These are phyloP conservation scores for Fusarium humuli DNA, from an alignment of 2,329 filamentous ascomycete species.

Conservation along the genomic window DNA sequence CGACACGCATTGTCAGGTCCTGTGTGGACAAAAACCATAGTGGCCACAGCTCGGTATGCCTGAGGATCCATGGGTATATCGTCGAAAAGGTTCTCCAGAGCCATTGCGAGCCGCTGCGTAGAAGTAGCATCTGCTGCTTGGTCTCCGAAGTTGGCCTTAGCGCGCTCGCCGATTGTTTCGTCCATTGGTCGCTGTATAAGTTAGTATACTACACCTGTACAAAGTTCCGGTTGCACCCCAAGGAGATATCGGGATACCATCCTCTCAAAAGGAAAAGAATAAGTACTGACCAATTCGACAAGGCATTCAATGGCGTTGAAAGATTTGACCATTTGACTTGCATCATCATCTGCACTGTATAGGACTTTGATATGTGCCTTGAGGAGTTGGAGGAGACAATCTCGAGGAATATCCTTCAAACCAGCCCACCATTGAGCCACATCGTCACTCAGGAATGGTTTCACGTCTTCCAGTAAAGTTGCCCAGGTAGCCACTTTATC, in stretches of 20 bases:
- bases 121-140: rapidly evolving
- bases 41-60: too few species aligned
- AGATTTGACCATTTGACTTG: too few species aligned
- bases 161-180: neutral
- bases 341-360: too few species aligned
- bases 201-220: too few species aligned
- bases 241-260: too few species aligned
- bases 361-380: neutral
- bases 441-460: neutral
- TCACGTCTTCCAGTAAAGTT: rapidly evolving
- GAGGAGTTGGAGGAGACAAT: neutral
- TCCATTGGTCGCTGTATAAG: neutral
- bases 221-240: too few species aligned
- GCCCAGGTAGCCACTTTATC: neutral
- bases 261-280: too few species aligned
- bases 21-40: too few species aligned
- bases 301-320: neutral
- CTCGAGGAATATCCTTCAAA: neutral
- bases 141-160: neutral
- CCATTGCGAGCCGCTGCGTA: neutral
- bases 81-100: slow-evolving; percentile 32
- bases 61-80: slow-evolving; percentile 22
- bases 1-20: too few species aligned
- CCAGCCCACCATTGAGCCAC: neutral
- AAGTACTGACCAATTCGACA: neutral